Base-by-base conservation (phyloP, 1,139 yeast species). In the Yamadazyma siamensis region DNA sequence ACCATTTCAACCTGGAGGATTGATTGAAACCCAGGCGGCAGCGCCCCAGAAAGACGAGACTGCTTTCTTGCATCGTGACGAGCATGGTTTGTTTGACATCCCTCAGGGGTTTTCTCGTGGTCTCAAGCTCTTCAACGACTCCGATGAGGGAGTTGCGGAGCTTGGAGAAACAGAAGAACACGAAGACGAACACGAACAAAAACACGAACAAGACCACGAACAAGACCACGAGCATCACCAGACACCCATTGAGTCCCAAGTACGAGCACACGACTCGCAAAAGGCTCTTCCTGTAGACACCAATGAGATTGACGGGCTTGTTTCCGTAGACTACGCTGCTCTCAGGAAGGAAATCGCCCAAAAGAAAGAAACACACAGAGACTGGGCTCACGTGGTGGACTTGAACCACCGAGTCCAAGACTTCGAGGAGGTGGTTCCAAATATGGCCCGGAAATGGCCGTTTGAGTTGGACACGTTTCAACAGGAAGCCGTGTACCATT, bases 321-420 rank as follows among this genome's bases (percentile, higher is more conserved):
- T 88, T n/a, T 94, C 96, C 0, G 62, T 76, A 29, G 84, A 82
- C 39, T 65, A 54, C 38, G 28, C 56, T 0, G 39, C 50, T 15
- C 49, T 65, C 23, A 52, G 46, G 39, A 31, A 46, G 42, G 28
- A 43, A 13, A 54, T 57, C 28, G 52, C 55, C 3, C 49, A 56
- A 16, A 60, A 58, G 15, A 46, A 56, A 20, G 55, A 54, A 32
- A 44, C 56, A 15, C 76, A 75, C 38, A 77, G 74, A 39, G 77
- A 80, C 35, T 91, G 97, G 97, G 98, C 99, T 0, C 98, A 91
- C 59, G 77, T 86, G 28, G 96, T 91, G 13, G 96, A 91, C 49
- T 64, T 91, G 31, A 79, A 85, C 49, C 95, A 87, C 47, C 77
- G 73, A 35, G 75, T 91, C 37, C 85, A 82, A 22, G 88, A 94